Evolutionary conservation across 2,329 filamentous ascomycete species (phyloP).

Genomic region (Aureobasidium sp.): DNA sequence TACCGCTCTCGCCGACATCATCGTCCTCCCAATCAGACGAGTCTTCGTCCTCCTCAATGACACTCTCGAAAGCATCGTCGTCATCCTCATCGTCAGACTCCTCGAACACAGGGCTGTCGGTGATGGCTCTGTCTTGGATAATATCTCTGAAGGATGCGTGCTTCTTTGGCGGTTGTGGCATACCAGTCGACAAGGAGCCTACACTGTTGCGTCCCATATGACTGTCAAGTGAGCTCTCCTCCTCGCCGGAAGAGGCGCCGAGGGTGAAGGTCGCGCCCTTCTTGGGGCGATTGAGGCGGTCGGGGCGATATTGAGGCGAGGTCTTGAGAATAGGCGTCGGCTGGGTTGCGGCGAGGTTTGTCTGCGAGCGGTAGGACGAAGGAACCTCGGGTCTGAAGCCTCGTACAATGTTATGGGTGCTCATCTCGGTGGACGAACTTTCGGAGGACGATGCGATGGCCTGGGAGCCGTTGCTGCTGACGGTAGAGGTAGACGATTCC

Average conservation of each 20-base stretch:
- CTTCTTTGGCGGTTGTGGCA: slow-evolving; percentile 58
- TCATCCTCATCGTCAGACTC: slow-evolving; percentile 54
- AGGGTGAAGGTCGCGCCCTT: slow-evolving; percentile 67
- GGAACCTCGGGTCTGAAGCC: slow-evolving; percentile 76
- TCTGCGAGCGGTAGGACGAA: slow-evolving; percentile 59
- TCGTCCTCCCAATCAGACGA: slow-evolving; percentile 47
- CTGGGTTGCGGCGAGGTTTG: slow-evolving; percentile 45
- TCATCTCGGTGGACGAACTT: slow-evolving; percentile 56
- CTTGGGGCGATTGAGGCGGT: slow-evolving; percentile 22
- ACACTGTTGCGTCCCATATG: slow-evolving; percentile 48
- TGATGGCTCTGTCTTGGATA: slow-evolving; percentile 60
- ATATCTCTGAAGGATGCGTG: slow-evolving; percentile 75
- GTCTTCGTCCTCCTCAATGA: slow-evolving; percentile 55
- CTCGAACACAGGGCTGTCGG: slow-evolving; percentile 54
- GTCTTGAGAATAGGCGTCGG: slow-evolving; percentile 56
- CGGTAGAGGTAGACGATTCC: slow-evolving; percentile 55
- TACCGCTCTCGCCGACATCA: slow-evolving; percentile 64
- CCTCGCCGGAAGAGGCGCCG: slow-evolving; percentile 73
- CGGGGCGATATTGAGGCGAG: slow-evolving; percentile 28
- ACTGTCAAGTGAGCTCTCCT: slow-evolving; percentile 68
- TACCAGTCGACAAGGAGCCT: slow-evolving; percentile 49
- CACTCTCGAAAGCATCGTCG: slow-evolving; percentile 67
- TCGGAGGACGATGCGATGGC: slow-evolving; percentile 42
- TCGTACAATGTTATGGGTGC: slow-evolving; percentile 66
- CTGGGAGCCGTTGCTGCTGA: slow-evolving; percentile 36